Evolutionary conservation across 257 asterid species (phyloP).

Genomic region (Solanum sparsipilum): DNA sequence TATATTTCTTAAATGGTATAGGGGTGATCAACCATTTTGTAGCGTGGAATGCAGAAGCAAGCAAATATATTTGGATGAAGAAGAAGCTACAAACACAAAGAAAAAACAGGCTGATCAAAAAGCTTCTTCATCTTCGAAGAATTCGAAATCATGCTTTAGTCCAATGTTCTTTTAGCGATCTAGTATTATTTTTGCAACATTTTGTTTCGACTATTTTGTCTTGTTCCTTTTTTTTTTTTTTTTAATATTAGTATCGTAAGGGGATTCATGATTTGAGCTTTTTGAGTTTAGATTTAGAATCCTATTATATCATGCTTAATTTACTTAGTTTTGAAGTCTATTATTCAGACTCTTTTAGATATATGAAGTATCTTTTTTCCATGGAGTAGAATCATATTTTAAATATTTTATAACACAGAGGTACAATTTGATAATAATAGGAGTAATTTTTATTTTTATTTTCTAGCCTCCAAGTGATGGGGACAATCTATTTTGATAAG

Average conservation of each 20-base stretch:
- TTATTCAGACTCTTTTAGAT: background rate
- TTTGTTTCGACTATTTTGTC: background rate
- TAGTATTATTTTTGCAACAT: background rate
- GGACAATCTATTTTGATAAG: background rate
- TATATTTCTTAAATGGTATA: constrained; percentile 4
- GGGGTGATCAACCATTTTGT: constrained; percentile 85
- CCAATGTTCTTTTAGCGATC: constrained; percentile 18
- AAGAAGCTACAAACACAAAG: constrained; percentile 14
- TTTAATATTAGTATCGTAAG: background rate
- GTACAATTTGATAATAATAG: background rate
- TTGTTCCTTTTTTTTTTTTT: background rate
- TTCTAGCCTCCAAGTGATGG: background rate
- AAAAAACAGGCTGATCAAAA: constrained; percentile 4
- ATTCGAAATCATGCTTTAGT: constrained; percentile 19
- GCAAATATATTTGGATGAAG: constrained; percentile 80
- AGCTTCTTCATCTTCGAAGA: constrained; percentile 5
- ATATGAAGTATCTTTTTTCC: background rate
- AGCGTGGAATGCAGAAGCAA: constrained; percentile 83
- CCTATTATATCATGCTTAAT: background rate
- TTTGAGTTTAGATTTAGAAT: background rate
- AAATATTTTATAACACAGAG: background rate
- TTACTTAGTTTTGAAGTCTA: background rate
- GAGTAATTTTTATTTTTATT: background rate
- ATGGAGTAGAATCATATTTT: background rate
- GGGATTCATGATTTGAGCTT: background rate